Base-by-base conservation (phyloP, 257 asterid species). In the Mentha longifolia region DNA sequence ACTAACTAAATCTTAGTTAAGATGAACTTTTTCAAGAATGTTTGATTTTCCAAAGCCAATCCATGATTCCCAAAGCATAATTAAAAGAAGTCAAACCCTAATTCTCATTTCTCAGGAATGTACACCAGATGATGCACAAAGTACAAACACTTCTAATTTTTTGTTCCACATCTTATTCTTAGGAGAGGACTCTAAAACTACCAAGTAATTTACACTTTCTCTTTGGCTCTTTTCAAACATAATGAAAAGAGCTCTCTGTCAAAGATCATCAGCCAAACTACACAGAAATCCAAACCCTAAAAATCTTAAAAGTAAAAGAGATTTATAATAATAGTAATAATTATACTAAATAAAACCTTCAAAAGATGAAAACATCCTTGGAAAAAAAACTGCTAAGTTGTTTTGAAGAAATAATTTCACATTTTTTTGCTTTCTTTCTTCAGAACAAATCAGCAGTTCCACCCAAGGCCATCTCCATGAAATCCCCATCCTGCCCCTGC, bases 401-500 rank as follows among this genome's bases (percentile, higher is more conserved):
- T 86, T 86, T 57, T 81, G 78, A 81, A 79, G 77, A 68, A 78
- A 3, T n/a, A 1, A 28, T 28, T 1, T 28, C 15, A 31, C 74
- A 61, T 73, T n/a, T 49, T 49, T 1, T 17, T n/a, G 0, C 6
- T 55, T 19, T 13, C 6, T 14, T 61, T 82, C 70, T 74, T 89
- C 92, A 89, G 82, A 87, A 87, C 95, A 91, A 83, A 75, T 84
- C 89, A 80, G 91, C 83, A 87, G 95, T 87, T 81, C 70, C 95
- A 66, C 79, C 76, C 49, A 90, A 71, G 61, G 79, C 65, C 84
- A 85, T 81, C 45, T 85, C 85, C 90, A 88, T 76, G 75, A 86
- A 77, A 57, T 86, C 76, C 80, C 81, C 94, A 25, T 67, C 92
- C 35, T 81, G 92, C 42, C 86, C 89, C 45, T 85, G 95, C 42